phyloP scores from a whole-genome alignment of 2,329 filamentous ascomycete genomes.

The Myriosclerotinia curreyana region DNA sequence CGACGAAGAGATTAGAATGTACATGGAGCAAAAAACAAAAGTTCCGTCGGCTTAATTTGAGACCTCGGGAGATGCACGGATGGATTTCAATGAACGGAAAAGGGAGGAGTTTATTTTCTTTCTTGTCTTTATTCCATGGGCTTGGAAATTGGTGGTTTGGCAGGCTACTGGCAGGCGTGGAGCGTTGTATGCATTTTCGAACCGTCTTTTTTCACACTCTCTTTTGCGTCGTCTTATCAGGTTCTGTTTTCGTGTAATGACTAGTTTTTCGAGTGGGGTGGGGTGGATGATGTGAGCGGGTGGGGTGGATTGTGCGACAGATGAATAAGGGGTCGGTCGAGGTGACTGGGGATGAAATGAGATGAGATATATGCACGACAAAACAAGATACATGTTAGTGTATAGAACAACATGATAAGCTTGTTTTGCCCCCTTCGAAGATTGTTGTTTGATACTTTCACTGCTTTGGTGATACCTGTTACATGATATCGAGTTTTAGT shows the following conservation, averaged over 20 bases:
- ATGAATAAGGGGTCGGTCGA: background rate
- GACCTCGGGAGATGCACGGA: background rate
- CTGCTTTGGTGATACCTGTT: background rate
- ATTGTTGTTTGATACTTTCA: background rate
- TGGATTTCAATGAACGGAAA: conserved; percentile 19
- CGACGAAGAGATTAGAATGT: conserved; percentile 26
- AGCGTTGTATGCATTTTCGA: conserved; percentile 24
- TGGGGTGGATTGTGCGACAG: background rate
- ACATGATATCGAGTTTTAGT: background rate
- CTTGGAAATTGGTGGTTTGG: conserved; percentile 23
- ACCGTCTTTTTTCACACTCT: conserved; percentile 18
- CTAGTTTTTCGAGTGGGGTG: conserved; percentile 10
- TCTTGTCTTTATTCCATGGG: conserved; percentile 25
- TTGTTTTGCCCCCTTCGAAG: conserved; percentile 6
- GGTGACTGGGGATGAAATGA: conserved; percentile 11
- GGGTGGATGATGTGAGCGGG: conserved; percentile 7
- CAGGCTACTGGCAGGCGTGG: conserved; percentile 22
- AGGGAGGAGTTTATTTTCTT: conserved; percentile 20
- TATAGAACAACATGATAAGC: conserved; percentile 17
- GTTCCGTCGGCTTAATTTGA: conserved; percentile 16
- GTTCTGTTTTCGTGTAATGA: conserved; percentile 23
- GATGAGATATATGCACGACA: conserved; percentile 16
- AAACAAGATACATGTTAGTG: conserved; percentile 14
- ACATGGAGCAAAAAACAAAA: conserved; percentile 8
- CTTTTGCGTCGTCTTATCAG: conserved; percentile 16